Base-by-base conservation (phyloP, 2,329 filamentous ascomycete genomes). In the Paecilomyces fulvus region DNA sequence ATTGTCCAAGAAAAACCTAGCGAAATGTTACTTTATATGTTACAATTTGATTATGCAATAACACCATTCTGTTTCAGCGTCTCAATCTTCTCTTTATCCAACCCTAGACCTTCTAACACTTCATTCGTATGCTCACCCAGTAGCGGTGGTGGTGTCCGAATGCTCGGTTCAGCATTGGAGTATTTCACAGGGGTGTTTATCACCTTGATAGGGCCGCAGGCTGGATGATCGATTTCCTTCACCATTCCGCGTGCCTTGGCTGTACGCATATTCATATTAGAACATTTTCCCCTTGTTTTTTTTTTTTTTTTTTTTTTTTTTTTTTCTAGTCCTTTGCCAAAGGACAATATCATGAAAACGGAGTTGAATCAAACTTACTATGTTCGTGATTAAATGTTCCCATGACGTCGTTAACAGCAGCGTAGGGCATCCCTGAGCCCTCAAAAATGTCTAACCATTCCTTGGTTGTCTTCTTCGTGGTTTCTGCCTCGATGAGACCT, bases 141-240 rank as follows among this genome's bases (percentile, higher is more conserved):
- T 14, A 85, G 86, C 0, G 92, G 92, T 11, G 92, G 92, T 17
- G 87, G 81, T 6, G 78, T 85, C 37, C 90, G 79, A 49, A 94
- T 84, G 1, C 82, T 80, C 0, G 90, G 89, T 63, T 81, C 83
- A 28, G 85, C 87, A 61, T 89, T 83, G 4, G 89, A 94, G 70
- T 89, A 94, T 70, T 96, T 96, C 54, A 96, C 85, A 0, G 92
- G 92, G 1, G 89, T 91, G 65, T 92, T 95, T 56, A 96, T 85
- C 67, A 96, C 77, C 73, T 89, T 90, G 58, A 96, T 85, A 0
- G 84, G 80, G 0, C 92, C 92, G 69, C 90, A 95, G 4, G 79
- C 77, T 1, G 81, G 81, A 67, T 96, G 92, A 1, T 94, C 81
- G 51, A 95, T 77, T 67, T 94, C 86, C 21, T 88, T 82, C 0